phyloP scores from a whole-genome alignment of 305 asterid species.

The Fraxinus sp. region DNA sequence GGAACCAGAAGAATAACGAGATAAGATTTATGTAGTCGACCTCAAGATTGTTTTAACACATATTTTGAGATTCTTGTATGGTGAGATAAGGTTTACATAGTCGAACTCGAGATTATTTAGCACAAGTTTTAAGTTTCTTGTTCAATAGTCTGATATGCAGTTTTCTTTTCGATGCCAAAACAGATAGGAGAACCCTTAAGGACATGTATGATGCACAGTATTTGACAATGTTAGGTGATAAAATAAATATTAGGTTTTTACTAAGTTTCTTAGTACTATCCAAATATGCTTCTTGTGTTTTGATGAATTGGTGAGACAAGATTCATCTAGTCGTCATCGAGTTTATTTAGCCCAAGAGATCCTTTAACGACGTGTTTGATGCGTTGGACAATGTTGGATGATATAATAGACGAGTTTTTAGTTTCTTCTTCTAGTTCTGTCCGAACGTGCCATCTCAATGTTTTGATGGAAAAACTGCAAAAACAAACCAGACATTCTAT shows the following conservation, averaged over 20 bases:
- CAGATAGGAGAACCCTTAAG: background rate
- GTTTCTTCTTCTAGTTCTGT: background rate
- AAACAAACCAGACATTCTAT: slow-evolving; percentile 28
- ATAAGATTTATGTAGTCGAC: background rate
- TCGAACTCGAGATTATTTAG: background rate
- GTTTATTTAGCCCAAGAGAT: background rate
- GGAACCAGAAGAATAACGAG: background rate
- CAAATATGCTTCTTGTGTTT: background rate
- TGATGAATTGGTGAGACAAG: background rate
- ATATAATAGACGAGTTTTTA: background rate
- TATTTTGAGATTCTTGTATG: background rate
- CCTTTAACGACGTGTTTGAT: background rate
- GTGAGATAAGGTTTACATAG: background rate
- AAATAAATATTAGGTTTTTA: too few relatives aligned
- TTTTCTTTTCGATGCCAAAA: background rate
- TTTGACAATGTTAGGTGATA: background rate
- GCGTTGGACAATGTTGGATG: background rate
- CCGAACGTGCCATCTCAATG: background rate
- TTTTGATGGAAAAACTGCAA: background rate
- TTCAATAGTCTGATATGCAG: background rate
- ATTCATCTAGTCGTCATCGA: background rate
- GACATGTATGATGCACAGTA: background rate
- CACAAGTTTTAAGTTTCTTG: background rate
- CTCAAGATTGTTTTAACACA: background rate
- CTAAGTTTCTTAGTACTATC: background rate